Conservation (phyloP, 768 basidiomycete genomes). For the Termitomyces sp. region DNA sequence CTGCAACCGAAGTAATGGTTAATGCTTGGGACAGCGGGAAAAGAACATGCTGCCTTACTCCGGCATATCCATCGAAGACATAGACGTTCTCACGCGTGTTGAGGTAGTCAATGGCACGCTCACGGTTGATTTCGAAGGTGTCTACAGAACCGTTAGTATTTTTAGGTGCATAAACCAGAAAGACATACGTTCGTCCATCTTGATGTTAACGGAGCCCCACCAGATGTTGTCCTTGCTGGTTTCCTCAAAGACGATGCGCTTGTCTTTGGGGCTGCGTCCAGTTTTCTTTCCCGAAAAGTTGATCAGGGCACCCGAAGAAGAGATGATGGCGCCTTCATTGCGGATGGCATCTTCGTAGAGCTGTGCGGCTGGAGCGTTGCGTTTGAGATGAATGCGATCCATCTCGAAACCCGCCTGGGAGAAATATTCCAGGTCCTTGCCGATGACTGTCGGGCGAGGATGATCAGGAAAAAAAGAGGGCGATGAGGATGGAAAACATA, state of each 20-base stretch:
- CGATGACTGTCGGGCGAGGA: constrained; percentile 58
- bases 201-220: constrained; percentile 99
- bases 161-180: not conserved
- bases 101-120: constrained; percentile 97
- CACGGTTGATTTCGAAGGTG: constrained; percentile 99
- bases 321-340: constrained; percentile 98
- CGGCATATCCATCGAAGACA: constrained; percentile 94
- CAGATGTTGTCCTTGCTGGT: constrained; percentile 95
- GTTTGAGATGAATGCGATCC: constrained; percentile 93
- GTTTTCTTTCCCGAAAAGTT: constrained; percentile 99
- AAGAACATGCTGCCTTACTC: constrained; percentile 40
- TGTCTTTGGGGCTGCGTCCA: constrained; percentile 96
- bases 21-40: constrained; percentile 4
- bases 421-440: constrained; percentile 93
- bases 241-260: constrained; percentile 98
- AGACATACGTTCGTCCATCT: constrained; percentile 88
- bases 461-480: constrained; percentile 2
- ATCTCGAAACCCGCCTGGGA: constrained; percentile 99
- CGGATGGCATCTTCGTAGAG: constrained; percentile 98
- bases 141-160: constrained; percentile 36
- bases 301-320: constrained; percentile 93
- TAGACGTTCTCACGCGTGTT: constrained; percentile 99
- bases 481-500: constrained; percentile 29
- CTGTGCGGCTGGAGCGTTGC: constrained; percentile 84
- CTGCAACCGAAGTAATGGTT: constrained; percentile 28